Conservation (phyloP, 1,284 basidiomycete species). For the Golubevia pallescens region DNA sequence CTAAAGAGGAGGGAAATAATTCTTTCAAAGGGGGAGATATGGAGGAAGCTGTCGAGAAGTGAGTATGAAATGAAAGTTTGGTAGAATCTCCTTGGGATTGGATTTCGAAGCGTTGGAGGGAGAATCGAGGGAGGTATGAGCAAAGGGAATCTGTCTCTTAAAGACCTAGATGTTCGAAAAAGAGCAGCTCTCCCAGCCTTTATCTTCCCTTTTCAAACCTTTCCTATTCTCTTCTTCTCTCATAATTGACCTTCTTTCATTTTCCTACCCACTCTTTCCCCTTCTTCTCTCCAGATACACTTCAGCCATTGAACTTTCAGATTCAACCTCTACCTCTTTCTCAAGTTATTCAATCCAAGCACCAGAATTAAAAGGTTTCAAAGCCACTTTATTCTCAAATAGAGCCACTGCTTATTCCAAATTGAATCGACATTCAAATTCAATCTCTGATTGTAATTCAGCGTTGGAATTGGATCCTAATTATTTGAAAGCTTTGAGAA, state of each 20-base stretch:
- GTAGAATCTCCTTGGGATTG: no score
- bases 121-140: neutral
- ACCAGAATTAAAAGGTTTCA: no score
- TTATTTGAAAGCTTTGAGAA: constrained; percentile 56
- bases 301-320: no score
- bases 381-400: constrained; percentile 54
- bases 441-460: constrained; percentile 45
- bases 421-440: constrained; percentile 31
- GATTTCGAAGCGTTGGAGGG: no score
- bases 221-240: no score
- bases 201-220: neutral
- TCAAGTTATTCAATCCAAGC: no score
- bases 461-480: constrained; percentile 43
- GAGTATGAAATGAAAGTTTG: neutral
- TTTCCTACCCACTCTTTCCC: neutral
- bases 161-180: neutral
- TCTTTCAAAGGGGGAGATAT: constrained; percentile 47
- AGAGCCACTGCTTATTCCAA: constrained; percentile 56
- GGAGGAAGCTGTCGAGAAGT: constrained; percentile 30
- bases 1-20: constrained; percentile 52
- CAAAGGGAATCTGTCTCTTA: no score
- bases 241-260: no score
- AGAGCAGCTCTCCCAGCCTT: neutral
- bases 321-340: no score
- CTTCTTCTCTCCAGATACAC: no score